These are phyloP conservation scores for Flammula alnicola DNA, from an alignment of 1,284 basidiomycete species.

Conservation along the genomic window DNA sequence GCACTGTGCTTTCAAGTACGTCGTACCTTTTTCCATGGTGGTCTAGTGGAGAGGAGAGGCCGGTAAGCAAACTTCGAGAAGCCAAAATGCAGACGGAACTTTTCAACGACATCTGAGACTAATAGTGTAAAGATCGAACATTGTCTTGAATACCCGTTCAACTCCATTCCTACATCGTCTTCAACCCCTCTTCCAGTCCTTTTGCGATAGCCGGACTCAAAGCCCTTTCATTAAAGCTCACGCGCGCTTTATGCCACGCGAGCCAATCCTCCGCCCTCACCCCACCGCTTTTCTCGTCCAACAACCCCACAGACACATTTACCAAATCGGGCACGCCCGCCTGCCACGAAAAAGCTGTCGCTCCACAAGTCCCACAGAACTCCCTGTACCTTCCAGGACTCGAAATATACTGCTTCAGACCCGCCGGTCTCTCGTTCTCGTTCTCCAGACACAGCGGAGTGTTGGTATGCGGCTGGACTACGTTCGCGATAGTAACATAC, in stretches of 20 bases:
- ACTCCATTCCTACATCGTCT: constrained; percentile 4
- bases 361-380: constrained; percentile 37
- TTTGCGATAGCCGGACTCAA: constrained; percentile 22
- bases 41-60: not conserved
- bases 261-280: constrained; percentile 37
- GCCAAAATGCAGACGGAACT: too few species aligned
- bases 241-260: constrained; percentile 34
- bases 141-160: too few species aligned
- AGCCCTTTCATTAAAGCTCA: constrained; percentile 34
- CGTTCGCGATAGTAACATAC: constrained; percentile 34
- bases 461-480: constrained; percentile 25
- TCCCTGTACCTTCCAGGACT: constrained; percentile 35
- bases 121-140: too few species aligned
- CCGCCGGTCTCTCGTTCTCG: constrained; percentile 22
- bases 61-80: too few species aligned
- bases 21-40: constrained; percentile 2
- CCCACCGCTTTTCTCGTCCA: constrained; percentile 33
- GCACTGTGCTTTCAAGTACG: constrained; percentile 24
- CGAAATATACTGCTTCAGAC: constrained; percentile 33
- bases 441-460: constrained; percentile 24
- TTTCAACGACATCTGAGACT: too few species aligned
- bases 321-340: constrained; percentile 32
- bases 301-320: constrained; percentile 33
- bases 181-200: constrained; percentile 25
- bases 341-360: constrained; percentile 38